Base-by-base conservation (phyloP, 2,329 filamentous ascomycete genomes). In the Clonostachys rhizophaga region DNA sequence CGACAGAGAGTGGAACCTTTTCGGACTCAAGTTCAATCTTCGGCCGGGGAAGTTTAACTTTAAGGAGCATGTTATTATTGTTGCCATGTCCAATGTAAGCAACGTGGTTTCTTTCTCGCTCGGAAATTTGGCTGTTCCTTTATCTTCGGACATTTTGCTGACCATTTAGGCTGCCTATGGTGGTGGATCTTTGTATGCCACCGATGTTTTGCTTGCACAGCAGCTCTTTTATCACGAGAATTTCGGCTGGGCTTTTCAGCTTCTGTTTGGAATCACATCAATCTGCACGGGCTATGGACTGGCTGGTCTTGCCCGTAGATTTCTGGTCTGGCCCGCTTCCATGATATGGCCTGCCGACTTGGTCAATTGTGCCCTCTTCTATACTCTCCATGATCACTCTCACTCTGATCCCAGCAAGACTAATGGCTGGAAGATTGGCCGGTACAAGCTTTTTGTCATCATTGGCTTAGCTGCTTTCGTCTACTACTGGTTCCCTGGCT, bases 41-140 rank as follows among this genome's bases (percentile, higher is more conserved):
- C 74, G 73, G 49, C 71, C 79, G 1, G 78, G 78, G 16, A 75
- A 71, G 17, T 83, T 83, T 64, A 83, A 81, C 62, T 75, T 74
- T 60, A 83, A 83, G 65, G 79, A 83, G 57, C 79, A 83, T 55
- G 75, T 80, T 44, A 65, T 82, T 37, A 80, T 83, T 54, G 78
- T 81, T 20, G 76, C 80, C 59, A 84, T 84, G 80, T 81, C 79
- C 3, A 83, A 82, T 59, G 79, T 81, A 55, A 65, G 76, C 63
- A 9, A 37, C 34, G 43, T 35, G 48, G 17, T 2, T 39, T 18
- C 36, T 30, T 30, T 30, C 9, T 30, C 24, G 2, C 24, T 30
- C 24, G 9, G 24, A 10, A 10, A 10, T 10, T 10, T 30, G 3
- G 10, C 9, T 30, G 24, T 30, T 30, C 24, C 24, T 3, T 42